Conservation (phyloP, 331 rosid species). For the Ulmus americana region DNA sequence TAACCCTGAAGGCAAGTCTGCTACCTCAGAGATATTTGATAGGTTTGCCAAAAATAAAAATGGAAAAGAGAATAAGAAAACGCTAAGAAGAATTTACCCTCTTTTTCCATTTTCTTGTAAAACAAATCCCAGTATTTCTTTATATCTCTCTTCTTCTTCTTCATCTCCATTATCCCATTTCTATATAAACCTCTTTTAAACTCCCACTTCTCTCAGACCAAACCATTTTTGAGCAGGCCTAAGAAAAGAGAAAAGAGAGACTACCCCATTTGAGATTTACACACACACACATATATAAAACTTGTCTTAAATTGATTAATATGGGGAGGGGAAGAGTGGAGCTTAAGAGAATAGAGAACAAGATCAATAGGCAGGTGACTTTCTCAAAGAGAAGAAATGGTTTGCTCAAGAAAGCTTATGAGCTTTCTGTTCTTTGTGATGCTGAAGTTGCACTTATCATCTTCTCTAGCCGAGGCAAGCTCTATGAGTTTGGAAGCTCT, state of each 20-base stretch:
- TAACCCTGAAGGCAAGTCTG: slow-evolving; percentile 22
- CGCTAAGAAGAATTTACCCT: slow-evolving; percentile 24
- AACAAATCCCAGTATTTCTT: slow-evolving; percentile 24
- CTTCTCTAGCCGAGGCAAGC: slow-evolving; percentile 89
- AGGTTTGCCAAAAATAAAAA: slow-evolving; percentile 24
- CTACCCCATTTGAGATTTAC: background rate
- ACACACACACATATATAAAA: slow-evolving; percentile 8
- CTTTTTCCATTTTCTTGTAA: slow-evolving; percentile 49
- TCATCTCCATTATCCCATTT: slow-evolving; percentile 3
- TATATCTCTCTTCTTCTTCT: background rate
- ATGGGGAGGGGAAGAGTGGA: slow-evolving; percentile 93
- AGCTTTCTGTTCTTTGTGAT: slow-evolving; percentile 87
- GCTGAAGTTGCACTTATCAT: slow-evolving; percentile 87
- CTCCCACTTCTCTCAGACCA: slow-evolving; percentile 26
- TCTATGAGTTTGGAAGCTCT: slow-evolving; percentile 62
- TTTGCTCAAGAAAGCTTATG: slow-evolving; percentile 86
- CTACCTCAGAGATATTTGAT: background rate
- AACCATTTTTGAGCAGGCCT: slow-evolving; percentile 17
- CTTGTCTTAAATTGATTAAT: background rate
- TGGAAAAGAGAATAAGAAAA: slow-evolving; percentile 9
- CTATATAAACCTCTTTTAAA: slow-evolving; percentile 12
- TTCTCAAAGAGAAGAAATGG: slow-evolving; percentile 90
- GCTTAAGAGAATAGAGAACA: slow-evolving; percentile 94
- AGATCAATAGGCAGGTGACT: slow-evolving; percentile 88
- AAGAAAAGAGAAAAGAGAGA: slow-evolving; percentile 18